A percentile compares a stretch with the other conserved stretches of the same genome.
Conservation (phyloP, 768 basidiomycete genomes). For the Serpula lacrymans region DNA sequence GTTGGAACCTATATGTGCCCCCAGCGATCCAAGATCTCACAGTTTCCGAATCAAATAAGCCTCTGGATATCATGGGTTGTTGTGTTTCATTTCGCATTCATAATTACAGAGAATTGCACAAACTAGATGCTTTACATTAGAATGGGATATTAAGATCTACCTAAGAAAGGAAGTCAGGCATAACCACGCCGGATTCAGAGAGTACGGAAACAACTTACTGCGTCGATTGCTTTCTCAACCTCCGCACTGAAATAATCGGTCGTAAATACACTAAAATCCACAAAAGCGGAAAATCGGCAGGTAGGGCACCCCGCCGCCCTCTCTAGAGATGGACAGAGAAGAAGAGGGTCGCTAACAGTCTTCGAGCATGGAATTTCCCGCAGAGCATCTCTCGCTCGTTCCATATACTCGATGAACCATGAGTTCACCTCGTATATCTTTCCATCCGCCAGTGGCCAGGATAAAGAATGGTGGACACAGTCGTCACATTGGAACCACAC, state of each 20-base stretch:
- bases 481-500: conserved; percentile 38
- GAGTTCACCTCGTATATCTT: conserved; percentile 33
- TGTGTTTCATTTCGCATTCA: too few species aligned
- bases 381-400: conserved; percentile 25
- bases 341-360: conserved; percentile 24
- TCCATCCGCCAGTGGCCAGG: conserved; percentile 31
- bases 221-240: conserved; percentile 26
- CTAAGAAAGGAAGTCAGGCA: conserved; percentile 12
- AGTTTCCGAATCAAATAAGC: background rate
- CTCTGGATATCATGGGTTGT: background rate
- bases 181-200: conserved; percentile 2
- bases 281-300: conserved; percentile 26
- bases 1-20: background rate
- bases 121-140: conserved; percentile 4
- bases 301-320: conserved; percentile 22
- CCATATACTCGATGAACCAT: conserved; percentile 34
- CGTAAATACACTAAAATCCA: conserved; percentile 30
- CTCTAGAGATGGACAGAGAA: conserved; percentile 29
- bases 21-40: background rate
- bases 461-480: conserved; percentile 29
- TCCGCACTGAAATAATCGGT: conserved; percentile 26
- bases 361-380: conserved; percentile 29
- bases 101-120: background rate
- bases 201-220: conserved; percentile 13
- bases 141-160: conserved; percentile 30